phyloP scores from a whole-genome alignment of 2,329 filamentous ascomycete species.

The Dendrostoma leiphaemia region DNA sequence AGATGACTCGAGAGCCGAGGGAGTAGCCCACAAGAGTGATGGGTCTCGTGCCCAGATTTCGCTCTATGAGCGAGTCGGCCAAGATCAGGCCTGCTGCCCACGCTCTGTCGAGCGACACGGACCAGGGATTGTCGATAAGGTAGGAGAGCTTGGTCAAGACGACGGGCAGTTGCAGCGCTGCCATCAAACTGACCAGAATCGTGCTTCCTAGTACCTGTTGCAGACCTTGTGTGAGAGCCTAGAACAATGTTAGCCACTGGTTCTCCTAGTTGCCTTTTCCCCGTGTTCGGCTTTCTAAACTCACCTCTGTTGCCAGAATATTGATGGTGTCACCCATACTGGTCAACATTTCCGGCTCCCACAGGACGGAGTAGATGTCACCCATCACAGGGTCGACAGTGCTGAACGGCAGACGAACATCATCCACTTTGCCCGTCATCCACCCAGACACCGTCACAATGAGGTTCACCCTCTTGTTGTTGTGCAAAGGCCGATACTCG shows the following conservation, averaged over 20 bases:
- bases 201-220: slow-evolving; percentile 94
- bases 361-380: slow-evolving; percentile 93
- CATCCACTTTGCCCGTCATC: slow-evolving; percentile 98
- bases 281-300: slow-evolving; percentile 29
- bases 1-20: slow-evolving; percentile 87
- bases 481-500: slow-evolving; percentile 93
- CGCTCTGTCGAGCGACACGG: slow-evolving; percentile 89
- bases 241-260: slow-evolving; percentile 5
- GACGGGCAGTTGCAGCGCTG: slow-evolving; percentile 86
- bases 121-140: slow-evolving; percentile 97
- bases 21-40: slow-evolving; percentile 95
- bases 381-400: slow-evolving; percentile 98
- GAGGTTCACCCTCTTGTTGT: slow-evolving; percentile 95
- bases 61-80: slow-evolving; percentile 88
- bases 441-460: slow-evolving; percentile 94
- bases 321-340: slow-evolving; percentile 99
- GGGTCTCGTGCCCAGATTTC: slow-evolving; percentile 85
- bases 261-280: too few relatives aligned
- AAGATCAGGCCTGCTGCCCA: slow-evolving; percentile 87
- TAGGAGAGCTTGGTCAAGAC: slow-evolving; percentile 92
- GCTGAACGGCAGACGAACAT: slow-evolving; percentile 91
- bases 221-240: slow-evolving; percentile 92
- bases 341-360: slow-evolving; percentile 97
- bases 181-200: slow-evolving; percentile 85
- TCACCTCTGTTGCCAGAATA: slow-evolving; percentile 92